Conservation (phyloP, 306 rosid species). For the Sesbania bispinosa region DNA sequence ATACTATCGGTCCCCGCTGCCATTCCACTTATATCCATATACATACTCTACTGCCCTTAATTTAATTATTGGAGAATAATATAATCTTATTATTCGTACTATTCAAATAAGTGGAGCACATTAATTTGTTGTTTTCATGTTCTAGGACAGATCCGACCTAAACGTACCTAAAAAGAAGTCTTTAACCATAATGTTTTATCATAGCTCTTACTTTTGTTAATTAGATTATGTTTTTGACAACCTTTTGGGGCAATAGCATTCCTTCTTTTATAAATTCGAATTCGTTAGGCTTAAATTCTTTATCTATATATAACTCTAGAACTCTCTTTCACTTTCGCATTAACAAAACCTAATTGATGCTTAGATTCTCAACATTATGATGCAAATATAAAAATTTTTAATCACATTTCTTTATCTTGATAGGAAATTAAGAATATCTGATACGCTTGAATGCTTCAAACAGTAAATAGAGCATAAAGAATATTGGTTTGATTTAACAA, state of each 20-base stretch:
- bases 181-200: slow-evolving; percentile 18
- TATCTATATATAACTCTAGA: neutral
- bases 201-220: slow-evolving; percentile 31
- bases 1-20: slow-evolving; percentile 14
- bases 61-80: slow-evolving; percentile 10
- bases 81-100: slow-evolving; percentile 28
- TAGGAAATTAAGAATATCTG: neutral
- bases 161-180: slow-evolving; percentile 42
- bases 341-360: neutral
- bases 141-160: slow-evolving; percentile 38
- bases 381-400: neutral
- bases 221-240: slow-evolving; percentile 18
- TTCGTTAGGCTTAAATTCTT: slow-evolving; percentile 22
- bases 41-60: neutral
- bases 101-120: slow-evolving; percentile 44
- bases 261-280: slow-evolving; percentile 17
- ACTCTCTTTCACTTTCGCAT: neutral
- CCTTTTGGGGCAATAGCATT: slow-evolving; percentile 30
- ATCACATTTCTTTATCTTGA: neutral
- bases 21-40: slow-evolving; percentile 30
- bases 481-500: no score
- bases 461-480: neutral
- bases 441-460: neutral
- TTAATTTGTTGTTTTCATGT: slow-evolving; percentile 42
- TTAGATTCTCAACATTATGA: neutral